These are phyloP conservation scores for Blastobotrys proliferans DNA, from an alignment of 1,139 yeast genomes.

Conservation along the genomic window DNA sequence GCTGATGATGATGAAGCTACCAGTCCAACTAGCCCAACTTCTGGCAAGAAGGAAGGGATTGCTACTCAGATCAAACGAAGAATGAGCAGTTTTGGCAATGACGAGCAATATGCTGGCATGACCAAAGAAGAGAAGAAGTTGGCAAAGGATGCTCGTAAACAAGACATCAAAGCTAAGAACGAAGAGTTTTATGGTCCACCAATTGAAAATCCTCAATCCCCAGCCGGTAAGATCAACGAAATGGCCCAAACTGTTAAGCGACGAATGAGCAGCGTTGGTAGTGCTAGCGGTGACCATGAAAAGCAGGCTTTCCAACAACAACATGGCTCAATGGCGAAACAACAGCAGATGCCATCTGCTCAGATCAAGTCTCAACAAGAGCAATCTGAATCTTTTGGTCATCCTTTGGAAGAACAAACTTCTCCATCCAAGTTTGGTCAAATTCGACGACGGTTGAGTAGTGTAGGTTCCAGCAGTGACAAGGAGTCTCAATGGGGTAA, in stretches of 20 bases:
- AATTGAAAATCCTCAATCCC: not conserved
- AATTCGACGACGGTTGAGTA: no score
- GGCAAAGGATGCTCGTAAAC: not conserved
- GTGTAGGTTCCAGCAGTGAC: not conserved
- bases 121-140: not conserved
- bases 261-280: constrained; percentile 5
- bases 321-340: no score
- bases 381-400: no score
- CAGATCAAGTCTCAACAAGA: no score
- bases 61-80: not conserved
- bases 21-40: not conserved
- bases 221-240: constrained; percentile 1
- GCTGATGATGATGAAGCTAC: not conserved
- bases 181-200: constrained; percentile 2
- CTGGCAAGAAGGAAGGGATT: not conserved
- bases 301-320: not conserved
- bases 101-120: not conserved
- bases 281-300: not conserved
- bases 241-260: not conserved
- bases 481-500: not conserved
- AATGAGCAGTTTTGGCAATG: not conserved
- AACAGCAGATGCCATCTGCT: not conserved
- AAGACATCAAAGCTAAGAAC: not conserved
- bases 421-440: no score
- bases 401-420: no score